A percentile compares a stretch with the other conserved stretches of the same genome.
These are phyloP conservation scores for Cavenderia fasciculata DNA, from an alignment of 78 protist genomes.

Conservation along the genomic window DNA sequence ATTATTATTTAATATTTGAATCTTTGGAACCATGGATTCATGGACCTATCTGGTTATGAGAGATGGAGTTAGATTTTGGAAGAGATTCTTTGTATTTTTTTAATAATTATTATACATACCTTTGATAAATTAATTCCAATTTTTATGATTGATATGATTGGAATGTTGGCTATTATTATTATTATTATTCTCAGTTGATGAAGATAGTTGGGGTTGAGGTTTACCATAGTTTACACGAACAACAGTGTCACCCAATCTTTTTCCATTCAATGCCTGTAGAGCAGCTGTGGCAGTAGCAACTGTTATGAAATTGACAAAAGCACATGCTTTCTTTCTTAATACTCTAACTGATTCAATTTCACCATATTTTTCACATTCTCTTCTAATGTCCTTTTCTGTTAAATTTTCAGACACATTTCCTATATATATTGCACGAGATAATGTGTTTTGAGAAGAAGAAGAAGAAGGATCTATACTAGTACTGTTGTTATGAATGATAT, in stretches of 20 bases:
- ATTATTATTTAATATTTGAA: background rate
- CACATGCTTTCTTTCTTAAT: constrained; percentile 74
- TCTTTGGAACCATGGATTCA: background rate
- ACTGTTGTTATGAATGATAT: too few relatives aligned
- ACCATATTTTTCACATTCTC: constrained; percentile 69
- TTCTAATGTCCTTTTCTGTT: constrained; percentile 70
- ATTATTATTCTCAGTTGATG: background rate
- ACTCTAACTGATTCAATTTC: constrained; percentile 77
- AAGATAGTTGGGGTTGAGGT: constrained; percentile 27
- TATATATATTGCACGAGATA: constrained; percentile 78
- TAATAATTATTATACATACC: background rate
- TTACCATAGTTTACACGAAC: constrained; percentile 77
- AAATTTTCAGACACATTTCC: constrained; percentile 70
- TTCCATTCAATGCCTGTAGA: constrained; percentile 54
- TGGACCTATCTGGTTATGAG: background rate
- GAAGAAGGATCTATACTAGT: too few relatives aligned
- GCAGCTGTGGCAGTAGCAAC: constrained; percentile 70
- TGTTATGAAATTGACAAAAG: constrained; percentile 83
- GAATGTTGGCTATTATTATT: background rate
- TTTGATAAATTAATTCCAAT: background rate
- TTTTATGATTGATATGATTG: background rate
- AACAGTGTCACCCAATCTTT: constrained; percentile 58
- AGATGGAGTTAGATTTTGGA: background rate
- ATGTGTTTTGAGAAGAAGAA: constrained; percentile 44
- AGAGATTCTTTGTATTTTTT: background rate